Base-by-base conservation (phyloP, 192 early-diverging fungal species). In the Gaertneriomyces sp. region DNA sequence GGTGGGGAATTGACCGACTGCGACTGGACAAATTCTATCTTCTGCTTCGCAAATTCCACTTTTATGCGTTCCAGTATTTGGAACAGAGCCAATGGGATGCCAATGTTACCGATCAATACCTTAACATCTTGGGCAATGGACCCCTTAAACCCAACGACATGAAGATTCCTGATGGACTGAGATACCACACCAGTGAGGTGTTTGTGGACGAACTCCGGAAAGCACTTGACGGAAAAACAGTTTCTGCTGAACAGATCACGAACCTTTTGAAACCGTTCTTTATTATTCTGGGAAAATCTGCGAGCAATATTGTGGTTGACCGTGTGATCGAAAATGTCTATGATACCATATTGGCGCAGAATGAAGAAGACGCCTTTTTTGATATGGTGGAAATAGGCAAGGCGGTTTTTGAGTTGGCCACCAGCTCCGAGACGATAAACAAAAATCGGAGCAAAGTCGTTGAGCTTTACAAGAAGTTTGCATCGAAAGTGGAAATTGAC, bases 21-120 rank as follows among this genome's bases (percentile, higher is more conserved):
- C 74, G 90, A 72, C 63, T 91, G 25, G 88, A 93, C 74, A 93
- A 93, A 68, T 93, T 85, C 58, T 88, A 88, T 63, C 80, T 86
- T 59, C 69, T 93, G 42, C 66, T 88, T 25, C 78, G 89, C 68
- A 85, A 84, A 56, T 79, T 90, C 58, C 74, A 87, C 33, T 77
- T 64, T 43, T 79, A 78, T 45, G 79, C 87, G 5, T 90, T 91
- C 78, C 66, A 70, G 33, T 81, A 81, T 61, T 72, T 93, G 33
- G 81, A 82, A 38, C 68, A 77, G 63, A 73, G 83, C 17, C 61
- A 77, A 6, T 91, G 87, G 87, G 79, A 80, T 40, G 42, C 60
- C 39, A 81, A 65, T 2, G 56, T 75, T 7, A 72, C 90, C 45
- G 76, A 77, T 45, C 68, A 77, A n/a, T 85, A 82, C 66, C 68